phyloP scores from a whole-genome alignment of 2,329 filamentous ascomycete genomes.

The Penicillium hordei region DNA sequence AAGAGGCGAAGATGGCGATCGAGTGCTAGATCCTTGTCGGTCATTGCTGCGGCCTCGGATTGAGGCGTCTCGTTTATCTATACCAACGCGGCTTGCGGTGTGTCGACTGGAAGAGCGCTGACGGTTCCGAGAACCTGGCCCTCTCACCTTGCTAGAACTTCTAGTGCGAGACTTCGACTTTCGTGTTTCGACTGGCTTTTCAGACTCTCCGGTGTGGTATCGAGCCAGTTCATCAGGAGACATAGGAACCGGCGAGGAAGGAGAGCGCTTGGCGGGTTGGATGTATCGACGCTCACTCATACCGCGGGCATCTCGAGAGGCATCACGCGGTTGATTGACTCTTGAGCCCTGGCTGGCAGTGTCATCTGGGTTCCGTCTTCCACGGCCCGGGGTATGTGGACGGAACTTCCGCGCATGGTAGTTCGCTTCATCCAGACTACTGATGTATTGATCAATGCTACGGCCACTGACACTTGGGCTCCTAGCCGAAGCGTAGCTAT shows the following conservation, averaged over 20 bases:
- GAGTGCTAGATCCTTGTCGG: constrained; percentile 57
- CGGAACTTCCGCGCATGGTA: constrained; percentile 57
- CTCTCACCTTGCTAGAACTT: constrained; percentile 56
- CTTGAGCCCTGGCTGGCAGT: constrained; percentile 51
- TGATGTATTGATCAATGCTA: constrained; percentile 80
- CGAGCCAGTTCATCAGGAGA: constrained; percentile 74
- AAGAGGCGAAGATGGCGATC: constrained; percentile 78
- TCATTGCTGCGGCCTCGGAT: constrained; percentile 62
- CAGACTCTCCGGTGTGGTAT: constrained; percentile 46
- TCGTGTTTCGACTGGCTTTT: constrained; percentile 46
- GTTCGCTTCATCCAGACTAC: constrained; percentile 76
- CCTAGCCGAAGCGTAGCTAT: constrained; percentile 52
- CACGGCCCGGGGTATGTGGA: constrained; percentile 51
- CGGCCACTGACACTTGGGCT: constrained; percentile 62
- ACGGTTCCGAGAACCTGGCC: constrained; percentile 35
- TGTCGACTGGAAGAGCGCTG: constrained; percentile 47
- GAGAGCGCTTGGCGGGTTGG: constrained; percentile 77
- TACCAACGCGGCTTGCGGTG: constrained; percentile 38
- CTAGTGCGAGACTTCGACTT: constrained; percentile 32
- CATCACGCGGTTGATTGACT: constrained; percentile 56
- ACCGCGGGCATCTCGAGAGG: constrained; percentile 67
- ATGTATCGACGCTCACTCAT: constrained; percentile 66
- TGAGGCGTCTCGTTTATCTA: constrained; percentile 26
- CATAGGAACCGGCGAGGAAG: constrained; percentile 91
- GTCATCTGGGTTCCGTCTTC: constrained; percentile 47